Conservation (phyloP, 2,329 filamentous ascomycete genomes). For the Sporothrix pseudoabietina region DNA sequence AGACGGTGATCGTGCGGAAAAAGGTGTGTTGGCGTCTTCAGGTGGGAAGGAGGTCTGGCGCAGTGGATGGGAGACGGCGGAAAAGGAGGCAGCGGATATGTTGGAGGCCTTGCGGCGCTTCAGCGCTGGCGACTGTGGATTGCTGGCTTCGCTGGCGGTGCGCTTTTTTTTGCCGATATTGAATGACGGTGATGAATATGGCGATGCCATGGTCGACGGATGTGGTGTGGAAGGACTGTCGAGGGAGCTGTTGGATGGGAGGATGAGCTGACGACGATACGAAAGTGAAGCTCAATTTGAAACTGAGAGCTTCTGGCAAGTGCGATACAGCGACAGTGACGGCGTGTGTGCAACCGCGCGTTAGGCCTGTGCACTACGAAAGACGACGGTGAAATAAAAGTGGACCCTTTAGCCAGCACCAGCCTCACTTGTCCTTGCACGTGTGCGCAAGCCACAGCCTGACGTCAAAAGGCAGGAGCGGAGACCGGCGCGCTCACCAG, state of each 20-base stretch:
- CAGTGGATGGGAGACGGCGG: slow-evolving; percentile 63
- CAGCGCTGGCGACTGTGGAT: slow-evolving; percentile 48
- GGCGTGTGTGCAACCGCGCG: background rate
- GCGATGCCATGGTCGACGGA: slow-evolving; percentile 55
- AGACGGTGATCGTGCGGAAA: slow-evolving; percentile 64
- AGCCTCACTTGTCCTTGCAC: slow-evolving; percentile 2
- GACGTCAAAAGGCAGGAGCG: background rate
- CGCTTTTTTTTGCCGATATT: slow-evolving; percentile 60
- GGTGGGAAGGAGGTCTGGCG: slow-evolving; percentile 82
- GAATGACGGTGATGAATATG: slow-evolving; percentile 52
- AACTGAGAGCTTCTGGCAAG: background rate
- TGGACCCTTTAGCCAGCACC: background rate
- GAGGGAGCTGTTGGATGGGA: background rate
- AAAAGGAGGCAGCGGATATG: slow-evolving; percentile 56
- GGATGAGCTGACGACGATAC: background rate
- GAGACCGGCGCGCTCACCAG: too few species aligned
- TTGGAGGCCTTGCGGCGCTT: slow-evolving; percentile 74
- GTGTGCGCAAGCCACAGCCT: slow-evolving; percentile 15
- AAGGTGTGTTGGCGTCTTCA: slow-evolving; percentile 58
- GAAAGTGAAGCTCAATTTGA: background rate
- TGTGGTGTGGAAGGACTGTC: background rate
- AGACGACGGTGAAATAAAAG: background rate
- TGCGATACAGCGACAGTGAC: slow-evolving; percentile 12
- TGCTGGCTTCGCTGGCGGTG: slow-evolving; percentile 54
- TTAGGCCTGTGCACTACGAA: background rate